A percentile compares a stretch with the other conserved stretches of the same genome.
Conservation (phyloP, 2,329 filamentous ascomycete species). For the Fusarium dimerum region DNA sequence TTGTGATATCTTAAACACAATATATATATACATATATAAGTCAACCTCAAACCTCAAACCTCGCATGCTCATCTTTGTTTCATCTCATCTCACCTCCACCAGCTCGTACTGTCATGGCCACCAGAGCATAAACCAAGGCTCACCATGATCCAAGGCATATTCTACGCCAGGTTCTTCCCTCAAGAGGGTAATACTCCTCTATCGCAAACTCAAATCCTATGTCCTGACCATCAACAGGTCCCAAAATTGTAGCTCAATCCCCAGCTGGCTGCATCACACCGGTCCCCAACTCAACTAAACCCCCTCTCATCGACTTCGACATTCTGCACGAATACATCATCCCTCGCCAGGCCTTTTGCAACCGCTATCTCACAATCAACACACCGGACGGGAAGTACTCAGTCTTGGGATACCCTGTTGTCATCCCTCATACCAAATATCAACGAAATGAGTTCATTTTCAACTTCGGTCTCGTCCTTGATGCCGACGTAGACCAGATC, state of each 20-base stretch:
- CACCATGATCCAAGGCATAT: constrained; percentile 68
- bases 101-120: constrained; percentile 4
- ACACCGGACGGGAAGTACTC: constrained; percentile 70
- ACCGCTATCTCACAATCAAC: constrained; percentile 81
- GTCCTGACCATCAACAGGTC: constrained; percentile 42
- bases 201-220: not conserved
- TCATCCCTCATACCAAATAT: constrained; percentile 80
- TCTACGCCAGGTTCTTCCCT: constrained; percentile 69
- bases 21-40: too few relatives aligned
- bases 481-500: constrained; percentile 65
- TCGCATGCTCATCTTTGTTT: not conserved
- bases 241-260: constrained; percentile 63
- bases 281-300: constrained; percentile 35
- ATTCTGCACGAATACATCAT: constrained; percentile 91
- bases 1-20: too few relatives aligned
- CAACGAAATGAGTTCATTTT: constrained; percentile 97
- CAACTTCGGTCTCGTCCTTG: constrained; percentile 88
- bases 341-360: constrained; percentile 91
- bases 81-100: not conserved
- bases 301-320: constrained; percentile 79
- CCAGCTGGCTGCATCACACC: constrained; percentile 63
- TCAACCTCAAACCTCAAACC: too few relatives aligned
- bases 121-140: constrained; percentile 14
- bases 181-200: constrained; percentile 53
- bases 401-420: constrained; percentile 86